These are phyloP conservation scores for Porogramme epimiltina DNA, from an alignment of 1,284 basidiomycete species.

Conservation along the genomic window DNA sequence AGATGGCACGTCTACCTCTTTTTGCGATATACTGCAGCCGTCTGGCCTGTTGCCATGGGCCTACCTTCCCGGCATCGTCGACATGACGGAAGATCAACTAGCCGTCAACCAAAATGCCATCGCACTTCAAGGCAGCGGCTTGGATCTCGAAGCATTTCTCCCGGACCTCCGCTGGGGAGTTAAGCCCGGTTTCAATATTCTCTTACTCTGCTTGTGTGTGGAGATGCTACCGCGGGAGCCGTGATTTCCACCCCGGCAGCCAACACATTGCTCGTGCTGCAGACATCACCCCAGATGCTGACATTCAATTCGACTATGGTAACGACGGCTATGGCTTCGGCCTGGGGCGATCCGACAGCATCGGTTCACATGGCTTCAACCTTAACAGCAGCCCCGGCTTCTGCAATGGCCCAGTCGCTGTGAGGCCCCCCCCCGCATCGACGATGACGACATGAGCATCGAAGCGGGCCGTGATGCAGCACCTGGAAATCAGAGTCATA, in stretches of 20 bases:
- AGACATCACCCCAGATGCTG: slow-evolving; percentile 80
- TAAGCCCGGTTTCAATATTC: too few relatives aligned
- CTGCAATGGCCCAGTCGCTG: slow-evolving; percentile 53
- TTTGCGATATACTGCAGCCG: slow-evolving; percentile 12
- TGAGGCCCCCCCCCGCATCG: slow-evolving; percentile 26
- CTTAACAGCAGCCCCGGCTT: slow-evolving; percentile 75
- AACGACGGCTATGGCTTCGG: slow-evolving; percentile 64
- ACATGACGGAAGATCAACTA: slow-evolving; percentile 93
- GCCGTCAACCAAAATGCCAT: slow-evolving; percentile 86
- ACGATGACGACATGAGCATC: slow-evolving; percentile 59
- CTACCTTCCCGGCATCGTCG: slow-evolving; percentile 90
- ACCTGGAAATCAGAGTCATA: too few relatives aligned
- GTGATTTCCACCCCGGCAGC: slow-evolving; percentile 63
- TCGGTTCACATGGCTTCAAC: slow-evolving; percentile 84
- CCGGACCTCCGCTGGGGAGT: slow-evolving; percentile 82
- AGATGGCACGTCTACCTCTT: slow-evolving; percentile 63
- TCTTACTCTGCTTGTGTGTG: too few relatives aligned
- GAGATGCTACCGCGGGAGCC: slow-evolving; percentile 68
- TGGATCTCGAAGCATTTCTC: slow-evolving; percentile 80
- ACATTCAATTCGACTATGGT: slow-evolving; percentile 60
- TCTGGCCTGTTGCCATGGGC: slow-evolving; percentile 51
- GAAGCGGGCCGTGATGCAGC: slow-evolving; percentile 77
- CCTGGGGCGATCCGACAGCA: slow-evolving; percentile 76
- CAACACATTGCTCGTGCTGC: slow-evolving; percentile 81
- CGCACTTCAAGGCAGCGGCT: slow-evolving; percentile 73